These are phyloP conservation scores for Fusarium sacchari DNA, from an alignment of 2,329 filamentous ascomycete genomes.

Conservation along the genomic window DNA sequence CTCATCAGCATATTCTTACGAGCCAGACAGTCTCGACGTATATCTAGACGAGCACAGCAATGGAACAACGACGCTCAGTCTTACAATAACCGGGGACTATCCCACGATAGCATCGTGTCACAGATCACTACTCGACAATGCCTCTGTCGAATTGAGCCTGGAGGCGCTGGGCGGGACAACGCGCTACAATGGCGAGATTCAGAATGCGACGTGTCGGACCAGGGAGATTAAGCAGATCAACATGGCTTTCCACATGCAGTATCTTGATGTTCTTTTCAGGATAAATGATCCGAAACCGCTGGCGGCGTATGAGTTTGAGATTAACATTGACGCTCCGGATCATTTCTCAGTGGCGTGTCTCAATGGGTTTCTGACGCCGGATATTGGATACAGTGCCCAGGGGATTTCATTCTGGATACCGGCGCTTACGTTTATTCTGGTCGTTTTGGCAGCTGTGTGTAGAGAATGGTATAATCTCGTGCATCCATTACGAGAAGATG, in stretches of 20 bases:
- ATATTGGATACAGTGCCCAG: conserved; percentile 14
- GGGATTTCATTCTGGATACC: conserved; percentile 27
- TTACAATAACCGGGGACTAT: not conserved
- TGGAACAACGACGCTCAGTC: conserved; percentile 14
- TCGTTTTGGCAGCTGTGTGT: conserved; percentile 29
- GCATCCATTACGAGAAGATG: conserved; percentile 11
- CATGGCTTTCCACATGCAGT: not conserved
- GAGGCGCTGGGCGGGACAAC: conserved; percentile 26
- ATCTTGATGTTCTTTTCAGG: conserved; percentile 1
- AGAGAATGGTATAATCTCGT: conserved; percentile 27
- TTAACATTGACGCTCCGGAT: conserved; percentile 29
- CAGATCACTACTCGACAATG: conserved; percentile 1
- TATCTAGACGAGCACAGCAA: conserved; percentile 4
- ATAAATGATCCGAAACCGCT: conserved; percentile 45
- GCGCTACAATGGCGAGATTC: conserved; percentile 23
- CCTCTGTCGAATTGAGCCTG: conserved; percentile 24
- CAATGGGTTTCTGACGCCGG: conserved; percentile 27
- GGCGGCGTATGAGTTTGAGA: conserved; percentile 28
- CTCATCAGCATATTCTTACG: conserved; percentile 8
- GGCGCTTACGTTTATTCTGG: conserved; percentile 7
- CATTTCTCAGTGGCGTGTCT: conserved; percentile 27
- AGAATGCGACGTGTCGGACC: conserved; percentile 28
- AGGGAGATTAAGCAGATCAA: not conserved
- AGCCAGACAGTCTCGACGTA: not conserved
- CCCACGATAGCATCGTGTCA: conserved; percentile 4